These are phyloP conservation scores for Cutaneotrichosporon mucoides DNA, from an alignment of 1,284 basidiomycete genomes.

Conservation along the genomic window DNA sequence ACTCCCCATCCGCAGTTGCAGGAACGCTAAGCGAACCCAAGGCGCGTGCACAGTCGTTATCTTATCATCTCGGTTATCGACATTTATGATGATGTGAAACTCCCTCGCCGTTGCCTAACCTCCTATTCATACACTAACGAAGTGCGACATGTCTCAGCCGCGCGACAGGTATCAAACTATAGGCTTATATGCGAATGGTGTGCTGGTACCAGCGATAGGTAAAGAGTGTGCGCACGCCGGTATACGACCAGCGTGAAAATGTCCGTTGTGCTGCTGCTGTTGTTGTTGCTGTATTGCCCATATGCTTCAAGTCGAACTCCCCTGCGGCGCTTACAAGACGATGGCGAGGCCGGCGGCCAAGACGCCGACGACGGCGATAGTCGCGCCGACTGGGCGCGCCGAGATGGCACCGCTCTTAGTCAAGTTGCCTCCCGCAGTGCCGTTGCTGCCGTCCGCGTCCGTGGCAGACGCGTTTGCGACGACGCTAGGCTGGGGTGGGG, in stretches of 20 bases:
- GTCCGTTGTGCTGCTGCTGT: background rate
- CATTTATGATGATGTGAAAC: too few species aligned
- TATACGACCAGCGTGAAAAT: background rate
- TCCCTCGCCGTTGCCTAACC: too few species aligned
- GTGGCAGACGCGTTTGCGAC: too few species aligned
- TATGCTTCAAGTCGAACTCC: background rate
- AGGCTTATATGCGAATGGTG: too few species aligned
- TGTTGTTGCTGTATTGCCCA: background rate
- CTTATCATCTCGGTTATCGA: too few species aligned
- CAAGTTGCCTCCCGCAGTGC: background rate
- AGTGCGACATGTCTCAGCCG: too few species aligned
- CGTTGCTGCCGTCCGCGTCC: background rate
- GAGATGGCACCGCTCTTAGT: background rate
- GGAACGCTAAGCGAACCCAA: too few species aligned
- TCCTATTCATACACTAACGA: too few species aligned
- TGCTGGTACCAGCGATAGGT: too few species aligned
- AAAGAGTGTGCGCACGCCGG: background rate
- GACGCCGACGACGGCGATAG: background rate
- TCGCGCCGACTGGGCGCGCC: background rate
- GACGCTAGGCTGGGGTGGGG: slow-evolving; percentile 1
- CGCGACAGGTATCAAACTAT: too few species aligned
- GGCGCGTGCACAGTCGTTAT: too few species aligned
- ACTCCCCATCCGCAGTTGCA: too few species aligned
- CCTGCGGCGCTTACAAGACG: background rate
- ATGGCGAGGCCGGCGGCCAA: slow-evolving; percentile 1